Percentiles rank a stretch among this genome's conserved stretches.
These are phyloP conservation scores for Asparagopsis taxiformis DNA, from an alignment of 31 red algal genomes.

Conservation along the genomic window DNA sequence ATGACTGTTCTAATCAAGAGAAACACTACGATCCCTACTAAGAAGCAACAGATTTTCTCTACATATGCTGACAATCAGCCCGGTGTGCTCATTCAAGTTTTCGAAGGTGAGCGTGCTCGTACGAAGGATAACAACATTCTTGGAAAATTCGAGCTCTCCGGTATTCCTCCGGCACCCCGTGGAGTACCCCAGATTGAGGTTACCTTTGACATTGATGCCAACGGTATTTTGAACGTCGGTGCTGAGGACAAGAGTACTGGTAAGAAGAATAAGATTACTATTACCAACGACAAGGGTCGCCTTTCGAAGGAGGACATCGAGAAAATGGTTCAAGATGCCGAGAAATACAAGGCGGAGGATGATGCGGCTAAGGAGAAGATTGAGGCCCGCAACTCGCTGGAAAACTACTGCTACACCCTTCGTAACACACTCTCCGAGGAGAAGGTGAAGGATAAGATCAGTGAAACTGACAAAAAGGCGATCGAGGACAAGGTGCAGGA, in stretches of 20 bases:
- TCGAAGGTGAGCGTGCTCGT: conserved; percentile 93
- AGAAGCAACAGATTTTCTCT: conserved; percentile 99
- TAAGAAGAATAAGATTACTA: conserved; percentile 97
- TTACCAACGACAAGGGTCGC: conserved; percentile 99
- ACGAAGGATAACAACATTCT: conserved; percentile 98
- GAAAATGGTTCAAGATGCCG: conserved; percentile 99
- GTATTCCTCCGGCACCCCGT: conserved; percentile 97
- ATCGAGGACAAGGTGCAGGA: conserved; percentile 83
- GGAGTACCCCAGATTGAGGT: conserved; percentile 99
- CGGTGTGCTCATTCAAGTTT: conserved; percentile 99
- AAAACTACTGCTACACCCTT: conserved; percentile 96
- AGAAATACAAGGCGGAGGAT: conserved; percentile 99
- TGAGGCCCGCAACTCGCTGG: conserved; percentile 91
- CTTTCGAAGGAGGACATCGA: conserved; percentile 98
- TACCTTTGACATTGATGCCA: conserved; percentile 99
- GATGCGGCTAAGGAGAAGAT: conserved; percentile 78
- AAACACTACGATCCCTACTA: conserved; percentile 98
- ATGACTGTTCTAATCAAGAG: conserved; percentile 99
- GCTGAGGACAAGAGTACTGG: conserved; percentile 98
- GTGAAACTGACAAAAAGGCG: conserved; percentile 85
- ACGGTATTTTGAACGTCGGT: conserved; percentile 98
- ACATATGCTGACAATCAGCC: conserved; percentile 99
- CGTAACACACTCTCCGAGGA: conserved; percentile 85
- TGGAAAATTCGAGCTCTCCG: conserved; percentile 96
- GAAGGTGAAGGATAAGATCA: conserved; percentile 93